Evolutionary conservation across 169 alveolate genomes (phyloP).

Genomic region (Amoebophrya sp.): DNA sequence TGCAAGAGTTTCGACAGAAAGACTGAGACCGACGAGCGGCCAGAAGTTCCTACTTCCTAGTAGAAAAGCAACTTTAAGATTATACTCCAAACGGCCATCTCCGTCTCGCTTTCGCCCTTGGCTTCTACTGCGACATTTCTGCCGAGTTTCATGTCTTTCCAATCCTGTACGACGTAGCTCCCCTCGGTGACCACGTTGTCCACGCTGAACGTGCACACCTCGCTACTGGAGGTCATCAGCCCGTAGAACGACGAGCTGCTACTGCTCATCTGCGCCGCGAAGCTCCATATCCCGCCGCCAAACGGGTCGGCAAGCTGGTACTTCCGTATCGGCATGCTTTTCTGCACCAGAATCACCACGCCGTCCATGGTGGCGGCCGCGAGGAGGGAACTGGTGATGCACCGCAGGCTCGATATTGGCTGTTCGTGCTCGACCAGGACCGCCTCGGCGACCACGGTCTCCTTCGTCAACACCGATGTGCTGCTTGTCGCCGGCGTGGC

Average conservation of each 20-base stretch:
- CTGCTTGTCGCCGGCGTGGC: neutral
- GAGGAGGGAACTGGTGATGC: neutral
- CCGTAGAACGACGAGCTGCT: neutral
- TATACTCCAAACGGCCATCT: neutral
- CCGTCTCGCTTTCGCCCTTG: neutral
- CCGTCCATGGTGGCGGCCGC: neutral
- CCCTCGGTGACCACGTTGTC: too few relatives aligned
- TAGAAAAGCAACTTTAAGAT: too few relatives aligned
- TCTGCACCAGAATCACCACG: neutral
- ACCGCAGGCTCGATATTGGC: neutral
- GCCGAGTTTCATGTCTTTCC: too few relatives aligned
- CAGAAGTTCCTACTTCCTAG: too few relatives aligned
- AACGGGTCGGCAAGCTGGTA: neutral
- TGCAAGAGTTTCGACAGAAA: too few relatives aligned
- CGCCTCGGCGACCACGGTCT: neutral
- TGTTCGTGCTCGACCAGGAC: neutral
- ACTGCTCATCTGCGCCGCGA: too few relatives aligned
- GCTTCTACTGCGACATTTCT: too few relatives aligned
- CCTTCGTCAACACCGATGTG: neutral
- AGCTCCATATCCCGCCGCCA: neutral
- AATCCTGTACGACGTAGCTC: too few relatives aligned
- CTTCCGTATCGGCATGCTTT: neutral
- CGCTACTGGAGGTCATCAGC: neutral
- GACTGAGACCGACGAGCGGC: too few relatives aligned
- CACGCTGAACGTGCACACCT: neutral